Evolutionary conservation across 2,329 filamentous ascomycete species (phyloP).

Genomic region (Penicillium sp.): DNA sequence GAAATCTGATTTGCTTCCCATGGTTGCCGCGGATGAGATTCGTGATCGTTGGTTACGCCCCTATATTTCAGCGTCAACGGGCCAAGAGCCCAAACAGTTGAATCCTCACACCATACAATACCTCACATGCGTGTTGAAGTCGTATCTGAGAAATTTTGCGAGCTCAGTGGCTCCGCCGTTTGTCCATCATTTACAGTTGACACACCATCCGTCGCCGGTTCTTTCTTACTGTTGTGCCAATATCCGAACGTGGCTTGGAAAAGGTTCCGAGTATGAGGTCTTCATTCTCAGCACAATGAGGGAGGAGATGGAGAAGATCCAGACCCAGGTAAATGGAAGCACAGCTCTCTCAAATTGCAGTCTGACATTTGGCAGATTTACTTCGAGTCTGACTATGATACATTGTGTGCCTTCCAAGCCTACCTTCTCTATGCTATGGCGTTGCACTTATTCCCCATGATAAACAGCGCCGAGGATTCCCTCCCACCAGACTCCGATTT

Average conservation of each 20-base stretch:
- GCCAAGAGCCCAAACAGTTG: conserved; percentile 22
- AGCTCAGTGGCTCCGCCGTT: conserved; percentile 23
- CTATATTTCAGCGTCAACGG: conserved; percentile 21
- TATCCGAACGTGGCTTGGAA: conserved; percentile 30
- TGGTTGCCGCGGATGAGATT: conserved; percentile 24
- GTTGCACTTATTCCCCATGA: conserved; percentile 45
- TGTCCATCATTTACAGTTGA: conserved; percentile 27
- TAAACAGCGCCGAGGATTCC: conserved; percentile 31
- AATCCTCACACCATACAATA: conserved; percentile 27
- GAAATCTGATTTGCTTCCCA: conserved; percentile 16
- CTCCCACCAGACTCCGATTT: conserved; percentile 32
- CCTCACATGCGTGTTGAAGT: conserved; percentile 24
- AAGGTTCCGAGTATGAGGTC: conserved; percentile 26
- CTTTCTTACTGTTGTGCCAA: conserved; percentile 31
- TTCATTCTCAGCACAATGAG: conserved; percentile 23
- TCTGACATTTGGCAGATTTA: conserved; percentile 6
- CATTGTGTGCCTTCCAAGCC: conserved; percentile 53
- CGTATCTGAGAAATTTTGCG: conserved; percentile 24
- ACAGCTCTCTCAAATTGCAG: not conserved
- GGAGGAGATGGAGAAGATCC: conserved; percentile 28
- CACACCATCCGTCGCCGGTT: conserved; percentile 7
- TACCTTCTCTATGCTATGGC: conserved; percentile 57
- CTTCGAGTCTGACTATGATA: conserved; percentile 24
- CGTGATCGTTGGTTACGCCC: conserved; percentile 30
- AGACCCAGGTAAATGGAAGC: conserved; percentile 14